Conservation (phyloP, 331 rosid species). For the Quercus tomentella region DNA sequence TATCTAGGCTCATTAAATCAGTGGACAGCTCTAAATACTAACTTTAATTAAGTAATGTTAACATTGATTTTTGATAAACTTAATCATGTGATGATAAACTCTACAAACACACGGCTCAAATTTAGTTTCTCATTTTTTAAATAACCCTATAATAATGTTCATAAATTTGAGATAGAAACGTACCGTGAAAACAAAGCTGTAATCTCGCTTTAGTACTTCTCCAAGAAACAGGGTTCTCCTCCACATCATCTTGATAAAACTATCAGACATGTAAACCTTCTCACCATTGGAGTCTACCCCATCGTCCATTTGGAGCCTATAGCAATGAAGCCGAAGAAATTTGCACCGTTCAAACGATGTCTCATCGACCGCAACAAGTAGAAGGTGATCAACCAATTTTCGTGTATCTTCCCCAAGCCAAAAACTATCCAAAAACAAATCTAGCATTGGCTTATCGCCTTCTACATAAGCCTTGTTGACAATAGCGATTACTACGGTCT, state of each 20-base stretch:
- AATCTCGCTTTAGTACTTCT: conserved; percentile 40
- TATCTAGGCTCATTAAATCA: too few relatives aligned
- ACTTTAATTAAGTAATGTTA: too few relatives aligned
- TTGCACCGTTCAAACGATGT: conserved; percentile 33
- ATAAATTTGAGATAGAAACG: not conserved
- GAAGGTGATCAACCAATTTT: conserved; percentile 24
- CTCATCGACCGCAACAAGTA: conserved; percentile 30
- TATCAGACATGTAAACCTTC: conserved; percentile 36
- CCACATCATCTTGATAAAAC: conserved; percentile 44
- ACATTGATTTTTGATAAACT: too few relatives aligned
- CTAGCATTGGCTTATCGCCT: conserved; percentile 28
- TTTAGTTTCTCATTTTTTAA: too few relatives aligned
- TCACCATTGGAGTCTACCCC: conserved; percentile 24
- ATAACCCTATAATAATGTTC: not conserved
- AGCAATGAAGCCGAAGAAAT: conserved; percentile 38
- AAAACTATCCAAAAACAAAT: conserved; percentile 26
- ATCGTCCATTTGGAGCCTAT: conserved; percentile 11
- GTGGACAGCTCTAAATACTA: too few relatives aligned
- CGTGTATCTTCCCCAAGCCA: conserved; percentile 38
- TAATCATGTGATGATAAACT: too few relatives aligned
- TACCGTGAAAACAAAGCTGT: conserved; percentile 39
- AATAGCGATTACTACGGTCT: conserved; percentile 19
- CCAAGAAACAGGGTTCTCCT: conserved; percentile 32
- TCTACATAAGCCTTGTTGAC: conserved; percentile 32
- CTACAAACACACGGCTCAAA: too few relatives aligned